Evolutionary conservation across 768 basidiomycete genomes (phyloP), one percentile per base, ranked within the genome.

Genomic region (Tubosaeta sp.): DNA sequence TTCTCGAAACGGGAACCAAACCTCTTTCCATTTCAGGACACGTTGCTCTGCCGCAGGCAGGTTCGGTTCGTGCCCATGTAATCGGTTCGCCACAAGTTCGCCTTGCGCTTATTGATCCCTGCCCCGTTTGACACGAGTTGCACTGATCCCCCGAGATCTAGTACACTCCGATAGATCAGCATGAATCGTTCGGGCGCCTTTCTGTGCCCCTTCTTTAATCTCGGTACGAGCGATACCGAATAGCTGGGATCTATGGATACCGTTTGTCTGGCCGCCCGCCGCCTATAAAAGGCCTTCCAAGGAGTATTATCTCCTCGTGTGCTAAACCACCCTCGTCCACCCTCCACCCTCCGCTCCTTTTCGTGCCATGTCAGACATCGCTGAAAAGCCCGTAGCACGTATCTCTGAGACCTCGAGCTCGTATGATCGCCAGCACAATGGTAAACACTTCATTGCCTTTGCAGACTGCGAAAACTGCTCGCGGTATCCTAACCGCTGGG

Each of bases 401-500:
- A 44, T 13, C 38, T 63, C 61, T 16, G 68, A 63, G 38, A 49
- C 58, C 16, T 56, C 57, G 27, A 56, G 52, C 47, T 24, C 54
- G 6, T 59, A 45, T 35, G 35, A 30, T 36, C 58, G n/a, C 34
- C 48, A 49, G 4, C 44, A 52, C 35, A n/a, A 47, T 46, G n/a
- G 35, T 16, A 34, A 38, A 2, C 24, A 57, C 9, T 22, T 52
- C 9, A 14, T 60, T 38, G 47, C 59, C 19, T 56, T 69, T 14
- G 57, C 52, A 47, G 65, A 65, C 16, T 69, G 66, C 19, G 68
- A 70, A 13, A 66, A 69, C 50, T 71, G 72, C 48, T 60, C 69
- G 11, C 63, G 53, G 18, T 69, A 74, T 58, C 79, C 78, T 12
- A 83, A 82, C 61, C 59, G 65, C 44, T 83, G 80, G 82, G 73